These are phyloP conservation scores for Dioszegia crocea DNA, from an alignment of 768 basidiomycete genomes.

Conservation along the genomic window DNA sequence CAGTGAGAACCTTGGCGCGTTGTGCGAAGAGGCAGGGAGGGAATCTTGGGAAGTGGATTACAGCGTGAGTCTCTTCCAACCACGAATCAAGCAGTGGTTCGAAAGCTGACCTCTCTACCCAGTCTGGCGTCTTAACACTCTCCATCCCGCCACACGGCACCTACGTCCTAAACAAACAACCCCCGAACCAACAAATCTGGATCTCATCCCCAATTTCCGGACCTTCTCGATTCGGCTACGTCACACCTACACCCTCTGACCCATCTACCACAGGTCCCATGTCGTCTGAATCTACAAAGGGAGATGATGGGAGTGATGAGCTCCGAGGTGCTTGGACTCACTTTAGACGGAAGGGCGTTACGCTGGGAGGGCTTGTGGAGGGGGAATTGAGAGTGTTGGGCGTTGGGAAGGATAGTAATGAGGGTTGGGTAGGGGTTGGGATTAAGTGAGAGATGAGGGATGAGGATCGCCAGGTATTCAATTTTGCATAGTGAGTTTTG, in stretches of 20 bases:
- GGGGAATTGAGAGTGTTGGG: conserved; percentile 34
- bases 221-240: conserved; percentile 42
- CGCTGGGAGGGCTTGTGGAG: conserved; percentile 36
- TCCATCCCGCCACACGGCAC: conserved; percentile 45
- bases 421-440: conserved; percentile 2
- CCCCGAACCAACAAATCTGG: conserved; percentile 50
- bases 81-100: too few species aligned
- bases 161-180: conserved; percentile 50
- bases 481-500: too few species aligned
- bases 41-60: conserved; percentile 48
- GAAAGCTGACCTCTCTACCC: neutral
- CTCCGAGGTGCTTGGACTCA: conserved; percentile 35
- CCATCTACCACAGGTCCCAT: neutral
- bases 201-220: conserved; percentile 45
- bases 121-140: conserved; percentile 48
- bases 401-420: conserved; percentile 4
- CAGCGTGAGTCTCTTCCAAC: conserved; percentile 45
- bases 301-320: neutral
- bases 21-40: conserved; percentile 39
- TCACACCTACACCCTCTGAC: neutral
- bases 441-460: neutral
- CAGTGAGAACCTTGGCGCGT: conserved; percentile 40
- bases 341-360: conserved; percentile 25
- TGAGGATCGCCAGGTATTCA: too few species aligned
- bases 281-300: neutral